A percentile compares a stretch with the other conserved stretches of the same genome.
phyloP scores from a whole-genome alignment of 1,284 basidiomycete genomes.

The Abortiporus biennis region DNA sequence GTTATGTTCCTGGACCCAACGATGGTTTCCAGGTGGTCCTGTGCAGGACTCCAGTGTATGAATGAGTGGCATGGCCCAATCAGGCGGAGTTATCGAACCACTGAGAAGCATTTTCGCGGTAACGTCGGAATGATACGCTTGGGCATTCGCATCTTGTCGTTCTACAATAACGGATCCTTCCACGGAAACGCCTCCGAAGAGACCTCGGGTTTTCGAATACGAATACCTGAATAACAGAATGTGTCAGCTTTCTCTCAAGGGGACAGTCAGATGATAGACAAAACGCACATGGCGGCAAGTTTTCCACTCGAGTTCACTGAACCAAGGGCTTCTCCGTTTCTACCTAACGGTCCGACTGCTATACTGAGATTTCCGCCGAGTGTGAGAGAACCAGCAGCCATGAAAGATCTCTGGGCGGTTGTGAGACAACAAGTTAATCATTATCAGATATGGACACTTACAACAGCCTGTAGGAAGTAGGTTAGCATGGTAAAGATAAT shows the following conservation, averaged over 20 bases:
- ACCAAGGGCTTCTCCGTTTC: slow-evolving; percentile 91
- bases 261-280: slow-evolving; percentile 3
- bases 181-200: slow-evolving; percentile 81
- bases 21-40: slow-evolving; percentile 58
- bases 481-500: slow-evolving; percentile 11
- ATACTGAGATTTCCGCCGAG: slow-evolving; percentile 92
- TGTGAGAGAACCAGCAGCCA: slow-evolving; percentile 90
- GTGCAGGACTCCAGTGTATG: slow-evolving; percentile 71
- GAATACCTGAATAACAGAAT: slow-evolving; percentile 58
- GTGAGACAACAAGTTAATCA: slow-evolving; percentile 5
- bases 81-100: slow-evolving; percentile 67
- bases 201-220: slow-evolving; percentile 91
- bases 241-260: not conserved
- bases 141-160: slow-evolving; percentile 84
- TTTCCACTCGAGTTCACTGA: slow-evolving; percentile 84
- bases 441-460: slow-evolving; percentile 28
- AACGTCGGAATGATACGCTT: slow-evolving; percentile 74
- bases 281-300: slow-evolving; percentile 80
- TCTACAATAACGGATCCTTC: slow-evolving; percentile 96
- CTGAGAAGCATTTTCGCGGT: slow-evolving; percentile 76
- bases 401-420: slow-evolving; percentile 71
- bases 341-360: slow-evolving; percentile 89
- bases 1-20: slow-evolving; percentile 60
- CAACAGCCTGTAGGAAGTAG: slow-evolving; percentile 44
- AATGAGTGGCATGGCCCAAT: slow-evolving; percentile 73